Conservation (phyloP, 768 basidiomycete species). For the Vararia minispora region DNA sequence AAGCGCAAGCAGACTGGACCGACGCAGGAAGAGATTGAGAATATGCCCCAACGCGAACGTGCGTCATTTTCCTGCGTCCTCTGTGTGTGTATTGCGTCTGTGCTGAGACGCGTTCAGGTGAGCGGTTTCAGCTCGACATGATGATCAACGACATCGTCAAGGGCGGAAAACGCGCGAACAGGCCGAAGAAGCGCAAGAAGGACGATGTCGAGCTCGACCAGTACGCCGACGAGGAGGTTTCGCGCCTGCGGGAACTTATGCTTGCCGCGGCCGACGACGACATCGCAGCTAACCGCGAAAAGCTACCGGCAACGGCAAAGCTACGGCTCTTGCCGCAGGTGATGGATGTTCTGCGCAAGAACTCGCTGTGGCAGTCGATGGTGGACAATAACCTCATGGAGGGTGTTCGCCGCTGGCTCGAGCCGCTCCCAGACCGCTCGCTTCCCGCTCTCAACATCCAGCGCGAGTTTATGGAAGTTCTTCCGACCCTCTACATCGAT, state of each 20-base stretch:
- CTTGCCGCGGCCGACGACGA: slow-evolving; percentile 78
- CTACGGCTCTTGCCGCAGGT: slow-evolving; percentile 79
- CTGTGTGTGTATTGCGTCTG: background rate
- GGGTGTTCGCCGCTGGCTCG: slow-evolving; percentile 84
- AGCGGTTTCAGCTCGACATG: slow-evolving; percentile 62
- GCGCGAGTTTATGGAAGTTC: slow-evolving; percentile 73
- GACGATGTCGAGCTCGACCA: slow-evolving; percentile 78
- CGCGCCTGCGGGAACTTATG: slow-evolving; percentile 84
- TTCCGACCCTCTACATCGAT: slow-evolving; percentile 90
- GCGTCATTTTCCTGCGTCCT: slow-evolving; percentile 9
- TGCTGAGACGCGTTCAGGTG: slow-evolving; percentile 4
- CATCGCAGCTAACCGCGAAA: slow-evolving; percentile 65
- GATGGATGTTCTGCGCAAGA: slow-evolving; percentile 85
- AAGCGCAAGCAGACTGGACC: slow-evolving; percentile 21
- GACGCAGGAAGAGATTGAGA: slow-evolving; percentile 54
- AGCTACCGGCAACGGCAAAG: slow-evolving; percentile 76
- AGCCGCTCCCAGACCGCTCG: slow-evolving; percentile 86
- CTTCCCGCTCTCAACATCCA: slow-evolving; percentile 95
- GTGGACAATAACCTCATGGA: slow-evolving; percentile 92
- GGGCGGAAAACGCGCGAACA: slow-evolving; percentile 56
- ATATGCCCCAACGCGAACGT: slow-evolving; percentile 75
- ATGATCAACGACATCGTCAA: slow-evolving; percentile 82
- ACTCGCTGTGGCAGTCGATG: slow-evolving; percentile 81
- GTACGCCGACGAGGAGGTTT: slow-evolving; percentile 86
- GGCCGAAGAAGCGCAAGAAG: slow-evolving; percentile 61